Base-by-base conservation (phyloP, 495 filamentous ascomycete species). In the Lasiosphaeria ovina region DNA sequence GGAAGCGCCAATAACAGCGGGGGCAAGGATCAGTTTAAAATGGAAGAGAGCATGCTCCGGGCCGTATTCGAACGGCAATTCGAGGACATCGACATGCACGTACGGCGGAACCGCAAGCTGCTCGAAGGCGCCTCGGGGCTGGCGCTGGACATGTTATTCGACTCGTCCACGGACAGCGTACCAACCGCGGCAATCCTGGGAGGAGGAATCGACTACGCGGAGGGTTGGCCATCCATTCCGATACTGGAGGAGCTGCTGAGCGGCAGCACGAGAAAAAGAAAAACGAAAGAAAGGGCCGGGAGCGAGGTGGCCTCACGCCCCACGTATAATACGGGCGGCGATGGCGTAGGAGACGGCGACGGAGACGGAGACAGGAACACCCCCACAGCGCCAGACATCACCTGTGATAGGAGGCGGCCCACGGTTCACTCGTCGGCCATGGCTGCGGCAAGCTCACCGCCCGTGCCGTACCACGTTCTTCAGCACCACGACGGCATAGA, bases 351-450 rank as follows among this genome's bases (percentile, higher is more conserved):
- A 38, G 35, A 35, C 11, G n/a, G 11, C 4, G 3, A 34, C 10
- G 24, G 10, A 14, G 40, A 9, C 40, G 12, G 17, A 3, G 24
- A 49, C 6, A 47, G 12, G 44, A 47, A 4, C 44, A n/a, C 5
- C 2, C 32, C 42, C 14, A 35, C 33, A 12, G 16, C 34, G 36
- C 44, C 33, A 9, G 24, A 47, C 45, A 3, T 17, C 11, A 14
- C 8, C 8, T 6, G 53, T 10, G 53, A 40, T 24, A 52, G 44
- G 34, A 17, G 6, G 32, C 62, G 55, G n/a, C 55, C 61, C 4
- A 69, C 68, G 7, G 59, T 70, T 31, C 63, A 59, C n/a, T 70
- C 66, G 32, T 70, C 66, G 1, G 11, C 58, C 6, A 58, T 66
- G 1, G 44, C 54, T 3, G 35, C 38, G 4, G 59, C 62, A 6